A percentile compares a stretch with the other conserved stretches of the same genome.
Evolutionary conservation across 495 filamentous ascomycete species (phyloP).

Genomic region (Podospora pseudoanserina): DNA sequence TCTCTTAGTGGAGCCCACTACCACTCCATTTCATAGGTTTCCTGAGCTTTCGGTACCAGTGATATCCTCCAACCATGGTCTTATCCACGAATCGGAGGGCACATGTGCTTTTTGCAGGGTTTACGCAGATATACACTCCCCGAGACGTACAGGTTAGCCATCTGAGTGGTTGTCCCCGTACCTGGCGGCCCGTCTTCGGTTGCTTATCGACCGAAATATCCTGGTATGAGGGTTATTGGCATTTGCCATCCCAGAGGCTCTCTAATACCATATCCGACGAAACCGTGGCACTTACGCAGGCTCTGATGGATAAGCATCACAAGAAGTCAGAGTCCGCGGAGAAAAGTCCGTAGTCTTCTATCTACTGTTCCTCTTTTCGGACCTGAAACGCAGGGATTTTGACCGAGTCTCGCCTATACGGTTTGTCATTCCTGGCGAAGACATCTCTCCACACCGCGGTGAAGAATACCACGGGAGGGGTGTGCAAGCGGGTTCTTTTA

Average conservation of each 20-base stretch:
- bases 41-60: background rate
- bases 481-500: background rate
- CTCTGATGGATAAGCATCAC: background rate
- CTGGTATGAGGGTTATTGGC: background rate
- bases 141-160: slow-evolving; percentile 9
- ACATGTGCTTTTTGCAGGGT: background rate
- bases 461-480: background rate
- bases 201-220: background rate
- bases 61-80: background rate
- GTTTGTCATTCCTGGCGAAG: background rate
- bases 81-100: background rate
- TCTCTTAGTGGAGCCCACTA: background rate
- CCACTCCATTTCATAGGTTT: background rate
- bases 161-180: background rate
- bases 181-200: background rate
- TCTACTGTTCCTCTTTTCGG: background rate
- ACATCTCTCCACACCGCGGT: background rate
- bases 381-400: background rate
- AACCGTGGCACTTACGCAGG: background rate
- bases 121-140: background rate
- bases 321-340: background rate
- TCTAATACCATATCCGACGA: background rate
- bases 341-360: background rate
- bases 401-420: background rate
- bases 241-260: background rate